Conservation (phyloP, 1,139 yeast genomes). For the Blastobotrys petasosporus region DNA sequence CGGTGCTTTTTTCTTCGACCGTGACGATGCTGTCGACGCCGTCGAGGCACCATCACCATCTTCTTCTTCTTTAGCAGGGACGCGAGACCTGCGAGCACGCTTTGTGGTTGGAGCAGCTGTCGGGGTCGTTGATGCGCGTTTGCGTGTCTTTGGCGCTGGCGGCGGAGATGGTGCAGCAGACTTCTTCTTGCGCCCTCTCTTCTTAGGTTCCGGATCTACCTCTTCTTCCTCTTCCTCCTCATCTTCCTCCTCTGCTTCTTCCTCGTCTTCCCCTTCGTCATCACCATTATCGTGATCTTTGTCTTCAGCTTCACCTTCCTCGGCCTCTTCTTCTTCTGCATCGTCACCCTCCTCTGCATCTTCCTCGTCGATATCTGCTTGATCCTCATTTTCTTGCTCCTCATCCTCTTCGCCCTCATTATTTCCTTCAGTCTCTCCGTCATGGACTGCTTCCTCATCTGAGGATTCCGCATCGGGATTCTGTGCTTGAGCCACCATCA, state of each 20-base stretch:
- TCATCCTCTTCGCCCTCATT: constrained; percentile 6
- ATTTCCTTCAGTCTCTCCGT: constrained; percentile 1
- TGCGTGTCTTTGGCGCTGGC: constrained; percentile 8
- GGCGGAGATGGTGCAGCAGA: not conserved
- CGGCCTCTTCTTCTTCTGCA: not conserved
- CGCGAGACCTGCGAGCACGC: constrained; percentile 12
- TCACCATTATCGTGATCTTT: constrained; percentile 1
- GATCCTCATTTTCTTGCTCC: constrained; percentile 13
- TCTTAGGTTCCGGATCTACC: constrained; percentile 12
- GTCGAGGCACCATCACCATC: constrained; percentile 3
- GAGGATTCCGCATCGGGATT: constrained; percentile 19
- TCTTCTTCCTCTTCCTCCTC: constrained; percentile 8
- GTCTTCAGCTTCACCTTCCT: constrained; percentile 3
- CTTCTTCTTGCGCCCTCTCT: constrained; percentile 10
- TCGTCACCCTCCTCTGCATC: not conserved
- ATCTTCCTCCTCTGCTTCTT: not conserved
- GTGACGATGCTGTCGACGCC: constrained; percentile 1
- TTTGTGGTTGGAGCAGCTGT: constrained; percentile 9
- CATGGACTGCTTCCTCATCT: not conserved
- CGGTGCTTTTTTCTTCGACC: constrained; percentile 7
- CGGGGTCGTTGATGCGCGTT: constrained; percentile 9
- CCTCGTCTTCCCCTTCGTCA: constrained; percentile 12
- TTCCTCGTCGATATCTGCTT: not conserved
- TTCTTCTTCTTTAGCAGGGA: constrained; percentile 12
- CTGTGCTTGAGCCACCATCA: constrained; percentile 38